These are phyloP conservation scores for Dillenia turbinata DNA, from an alignment of 164 flowering plant species.

Conservation along the genomic window DNA sequence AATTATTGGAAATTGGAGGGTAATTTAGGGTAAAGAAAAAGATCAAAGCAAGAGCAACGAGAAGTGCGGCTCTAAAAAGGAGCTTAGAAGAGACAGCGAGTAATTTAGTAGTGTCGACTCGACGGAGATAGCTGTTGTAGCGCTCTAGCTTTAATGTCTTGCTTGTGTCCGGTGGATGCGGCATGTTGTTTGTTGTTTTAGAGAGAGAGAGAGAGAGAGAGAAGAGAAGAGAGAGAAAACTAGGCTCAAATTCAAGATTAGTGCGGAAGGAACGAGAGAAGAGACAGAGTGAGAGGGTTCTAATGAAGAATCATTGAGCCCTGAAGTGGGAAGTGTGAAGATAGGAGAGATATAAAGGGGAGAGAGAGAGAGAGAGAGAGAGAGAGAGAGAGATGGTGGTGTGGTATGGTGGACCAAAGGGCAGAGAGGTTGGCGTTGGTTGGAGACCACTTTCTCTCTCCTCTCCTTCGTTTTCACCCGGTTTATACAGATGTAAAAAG, in stretches of 20 bases:
- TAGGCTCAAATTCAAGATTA: too few relatives aligned
- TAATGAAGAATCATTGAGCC: slow-evolving; percentile 9
- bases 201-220: neutral
- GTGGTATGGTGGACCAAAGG: neutral
- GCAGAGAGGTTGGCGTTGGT: slow-evolving; percentile 20
- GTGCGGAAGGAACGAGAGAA: too few relatives aligned
- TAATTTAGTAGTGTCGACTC: slow-evolving; percentile 63
- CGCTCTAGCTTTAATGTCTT: slow-evolving; percentile 74
- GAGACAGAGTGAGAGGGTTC: neutral
- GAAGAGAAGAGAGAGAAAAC: neutral
- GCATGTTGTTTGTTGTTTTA: slow-evolving; percentile 11
- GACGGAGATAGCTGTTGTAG: slow-evolving; percentile 75
- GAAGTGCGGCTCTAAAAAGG: slow-evolving; percentile 67
- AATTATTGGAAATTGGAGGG: slow-evolving; percentile 34
- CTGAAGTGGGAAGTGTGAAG: slow-evolving; percentile 15
- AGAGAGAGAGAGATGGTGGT: slow-evolving; percentile 14
- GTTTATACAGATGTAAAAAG: too few relatives aligned
- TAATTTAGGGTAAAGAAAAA: slow-evolving; percentile 71
- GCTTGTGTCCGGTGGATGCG: slow-evolving; percentile 55
- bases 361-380: slow-evolving; percentile 1
- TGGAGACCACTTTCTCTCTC: slow-evolving; percentile 25
- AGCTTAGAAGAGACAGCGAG: slow-evolving; percentile 79
- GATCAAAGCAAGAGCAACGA: slow-evolving; percentile 59
- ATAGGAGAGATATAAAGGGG: slow-evolving; percentile 17
- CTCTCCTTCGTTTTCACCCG: too few relatives aligned